These are phyloP conservation scores for Penicillium sp. DNA, from an alignment of 2,329 filamentous ascomycete species.

Conservation along the genomic window DNA sequence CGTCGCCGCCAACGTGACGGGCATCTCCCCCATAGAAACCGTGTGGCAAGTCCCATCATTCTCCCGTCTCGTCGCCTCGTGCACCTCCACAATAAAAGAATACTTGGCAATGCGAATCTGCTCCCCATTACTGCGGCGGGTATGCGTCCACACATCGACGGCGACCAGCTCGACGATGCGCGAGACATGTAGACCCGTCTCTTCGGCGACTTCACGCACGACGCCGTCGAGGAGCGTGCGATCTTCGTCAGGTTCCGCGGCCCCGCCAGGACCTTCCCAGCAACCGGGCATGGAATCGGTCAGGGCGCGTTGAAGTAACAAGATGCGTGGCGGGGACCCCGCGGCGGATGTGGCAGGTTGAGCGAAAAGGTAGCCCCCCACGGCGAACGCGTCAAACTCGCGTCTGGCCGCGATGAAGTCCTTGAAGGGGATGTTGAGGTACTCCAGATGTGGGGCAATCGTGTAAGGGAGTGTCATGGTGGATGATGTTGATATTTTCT, in stretches of 20 bases:
- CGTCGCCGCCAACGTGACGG: constrained; percentile 33
- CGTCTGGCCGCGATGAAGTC: constrained; percentile 30
- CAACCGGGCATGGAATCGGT: constrained; percentile 42
- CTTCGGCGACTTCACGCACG: constrained; percentile 55
- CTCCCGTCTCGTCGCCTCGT: constrained; percentile 19
- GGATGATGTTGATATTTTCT: background rate
- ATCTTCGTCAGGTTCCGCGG: constrained; percentile 48
- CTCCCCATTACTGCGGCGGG: constrained; percentile 21
- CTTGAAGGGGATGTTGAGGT: constrained; percentile 32
- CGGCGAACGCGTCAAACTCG: constrained; percentile 32
- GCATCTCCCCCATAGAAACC: constrained; percentile 13
- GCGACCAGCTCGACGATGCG: constrained; percentile 46
- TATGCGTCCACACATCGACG: constrained; percentile 35
- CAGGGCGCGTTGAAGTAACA: constrained; percentile 49
- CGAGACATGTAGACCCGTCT: constrained; percentile 52
- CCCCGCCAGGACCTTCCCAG: constrained; percentile 58
- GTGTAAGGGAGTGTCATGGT: constrained; percentile 24
- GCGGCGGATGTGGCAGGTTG: constrained; percentile 4
- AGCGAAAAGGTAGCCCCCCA: constrained; percentile 36
- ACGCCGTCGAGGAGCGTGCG: constrained; percentile 52
- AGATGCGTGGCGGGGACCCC: constrained; percentile 30
- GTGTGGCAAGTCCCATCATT: constrained; percentile 18
- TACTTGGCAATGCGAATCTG: constrained; percentile 34
- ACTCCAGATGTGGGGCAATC: constrained; percentile 32
- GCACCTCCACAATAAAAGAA: constrained; percentile 42